Evolutionary conservation across 352 stramenopile genomes (phyloP).

Genomic region (Globisporangium parvum): DNA sequence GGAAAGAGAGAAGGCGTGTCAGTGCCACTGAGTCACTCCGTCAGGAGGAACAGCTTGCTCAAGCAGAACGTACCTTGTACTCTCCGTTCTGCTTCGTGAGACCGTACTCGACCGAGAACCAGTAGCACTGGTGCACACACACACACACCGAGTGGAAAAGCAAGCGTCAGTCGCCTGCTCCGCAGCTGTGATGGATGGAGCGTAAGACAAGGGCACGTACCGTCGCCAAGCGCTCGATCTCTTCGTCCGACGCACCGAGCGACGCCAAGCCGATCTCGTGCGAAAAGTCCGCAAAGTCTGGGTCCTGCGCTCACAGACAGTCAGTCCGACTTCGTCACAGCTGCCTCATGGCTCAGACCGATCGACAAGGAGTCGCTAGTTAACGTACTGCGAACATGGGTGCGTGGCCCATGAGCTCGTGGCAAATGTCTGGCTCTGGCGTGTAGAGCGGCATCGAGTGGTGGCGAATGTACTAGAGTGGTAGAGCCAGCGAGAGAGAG

Average conservation of each 20-base stretch:
- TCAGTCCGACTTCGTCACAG: neutral
- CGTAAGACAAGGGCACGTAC: slow-evolving; percentile 13
- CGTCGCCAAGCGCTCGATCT: slow-evolving; percentile 91
- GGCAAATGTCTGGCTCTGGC: slow-evolving; percentile 97
- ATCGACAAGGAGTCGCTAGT: neutral
- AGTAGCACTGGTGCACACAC: slow-evolving; percentile 85
- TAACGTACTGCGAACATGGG: slow-evolving; percentile 92
- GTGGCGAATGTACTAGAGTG: slow-evolving; percentile 89
- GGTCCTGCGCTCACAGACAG: slow-evolving; percentile 47
- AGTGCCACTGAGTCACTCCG: neutral
- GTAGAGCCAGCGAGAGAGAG: neutral
- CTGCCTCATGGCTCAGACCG: neutral
- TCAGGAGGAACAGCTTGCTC: neutral
- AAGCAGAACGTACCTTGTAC: slow-evolving; percentile 68
- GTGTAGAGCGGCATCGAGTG: slow-evolving; percentile 95
- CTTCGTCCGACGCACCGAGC: slow-evolving; percentile 93
- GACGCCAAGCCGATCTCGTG: slow-evolving; percentile 96
- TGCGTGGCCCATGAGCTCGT: slow-evolving; percentile 95
- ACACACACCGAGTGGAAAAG: neutral
- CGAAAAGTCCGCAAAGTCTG: slow-evolving; percentile 96
- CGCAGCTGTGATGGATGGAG: too few species aligned
- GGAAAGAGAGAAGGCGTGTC: too few species aligned
- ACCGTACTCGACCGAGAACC: slow-evolving; percentile 98
- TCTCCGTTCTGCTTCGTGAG: slow-evolving; percentile 90
- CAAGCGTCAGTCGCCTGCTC: neutral